These are phyloP conservation scores for Panus rudis DNA, from an alignment of 768 basidiomycete species.

Conservation along the genomic window DNA sequence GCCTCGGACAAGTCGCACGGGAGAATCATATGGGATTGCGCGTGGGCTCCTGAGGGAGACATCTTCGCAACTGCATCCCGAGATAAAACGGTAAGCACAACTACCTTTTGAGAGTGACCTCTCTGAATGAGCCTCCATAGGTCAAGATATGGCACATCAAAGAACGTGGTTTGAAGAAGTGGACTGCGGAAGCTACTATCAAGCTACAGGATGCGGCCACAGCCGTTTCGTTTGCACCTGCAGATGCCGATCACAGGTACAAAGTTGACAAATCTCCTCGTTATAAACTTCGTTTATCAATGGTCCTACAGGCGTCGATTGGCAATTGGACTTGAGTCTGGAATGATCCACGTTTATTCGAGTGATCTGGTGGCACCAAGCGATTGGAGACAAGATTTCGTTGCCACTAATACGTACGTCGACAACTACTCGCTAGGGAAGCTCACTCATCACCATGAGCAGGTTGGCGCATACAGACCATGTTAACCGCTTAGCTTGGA, in stretches of 20 bases:
- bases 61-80: constrained; percentile 90
- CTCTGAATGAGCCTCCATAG: constrained; percentile 29
- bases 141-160: constrained; percentile 73
- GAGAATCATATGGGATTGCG: constrained; percentile 94
- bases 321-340: constrained; percentile 82
- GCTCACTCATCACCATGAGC: constrained; percentile 6
- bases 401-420: too few species aligned
- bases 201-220: constrained; percentile 76
- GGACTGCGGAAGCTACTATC: constrained; percentile 54
- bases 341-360: constrained; percentile 53
- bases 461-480: constrained; percentile 74
- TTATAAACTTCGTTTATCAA: background rate
- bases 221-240: constrained; percentile 60
- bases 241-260: constrained; percentile 35
- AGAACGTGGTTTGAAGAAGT: constrained; percentile 30
- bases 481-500: constrained; percentile 79
- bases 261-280: background rate
- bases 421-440: too few species aligned
- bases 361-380: background rate
- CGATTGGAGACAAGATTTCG: background rate
- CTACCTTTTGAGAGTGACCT: background rate
- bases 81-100: constrained; percentile 77
- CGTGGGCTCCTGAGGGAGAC: constrained; percentile 72
- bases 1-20: constrained; percentile 79
- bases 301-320: constrained; percentile 41